phyloP scores from a whole-genome alignment of 352 stramenopile species.

The Phytophthora vignae region DNA sequence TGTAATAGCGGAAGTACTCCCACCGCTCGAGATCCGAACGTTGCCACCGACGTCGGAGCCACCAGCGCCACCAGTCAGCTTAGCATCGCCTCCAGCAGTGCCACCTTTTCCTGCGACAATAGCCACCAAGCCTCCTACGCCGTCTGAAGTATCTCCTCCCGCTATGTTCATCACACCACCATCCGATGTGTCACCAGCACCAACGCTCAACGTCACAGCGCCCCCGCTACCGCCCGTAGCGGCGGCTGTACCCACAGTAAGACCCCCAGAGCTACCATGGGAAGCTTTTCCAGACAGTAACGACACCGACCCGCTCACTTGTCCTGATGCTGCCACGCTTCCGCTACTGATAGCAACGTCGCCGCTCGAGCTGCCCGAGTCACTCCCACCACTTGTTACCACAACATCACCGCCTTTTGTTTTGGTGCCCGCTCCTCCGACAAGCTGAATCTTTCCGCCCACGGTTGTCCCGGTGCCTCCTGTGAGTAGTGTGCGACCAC shows the following conservation, averaged over 20 bases:
- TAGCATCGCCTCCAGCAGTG: conserved; percentile 27
- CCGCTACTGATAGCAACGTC: conserved; percentile 30
- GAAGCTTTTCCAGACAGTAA: conserved; percentile 32
- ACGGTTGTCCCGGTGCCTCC: conserved; percentile 34
- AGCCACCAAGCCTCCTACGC: conserved; percentile 14
- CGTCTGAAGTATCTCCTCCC: conserved; percentile 22
- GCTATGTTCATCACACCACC: conserved; percentile 27
- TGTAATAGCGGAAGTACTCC: conserved; percentile 8
- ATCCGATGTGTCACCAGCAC: conserved; percentile 21
- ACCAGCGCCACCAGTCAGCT: conserved; percentile 26
- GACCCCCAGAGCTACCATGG: conserved; percentile 26
- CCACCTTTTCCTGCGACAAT: conserved; percentile 26
- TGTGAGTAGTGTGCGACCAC: conserved; percentile 20
- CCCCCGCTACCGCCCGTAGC: conserved; percentile 28
- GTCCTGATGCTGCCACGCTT: conserved; percentile 6
- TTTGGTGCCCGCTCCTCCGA: conserved; percentile 26
- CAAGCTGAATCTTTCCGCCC: conserved; percentile 36
- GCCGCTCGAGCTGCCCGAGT: conserved; percentile 25
- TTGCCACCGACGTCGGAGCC: conserved; percentile 25
- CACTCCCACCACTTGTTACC: conserved; percentile 31
- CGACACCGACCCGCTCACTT: conserved; percentile 31
- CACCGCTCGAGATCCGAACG: conserved; percentile 35
- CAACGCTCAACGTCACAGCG: conserved; percentile 32
- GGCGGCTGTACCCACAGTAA: conserved; percentile 27
- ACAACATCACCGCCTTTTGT: conserved; percentile 37